These are phyloP conservation scores for Rhododendron molle DNA, from an alignment of 148 eudicot species.

Conservation along the genomic window DNA sequence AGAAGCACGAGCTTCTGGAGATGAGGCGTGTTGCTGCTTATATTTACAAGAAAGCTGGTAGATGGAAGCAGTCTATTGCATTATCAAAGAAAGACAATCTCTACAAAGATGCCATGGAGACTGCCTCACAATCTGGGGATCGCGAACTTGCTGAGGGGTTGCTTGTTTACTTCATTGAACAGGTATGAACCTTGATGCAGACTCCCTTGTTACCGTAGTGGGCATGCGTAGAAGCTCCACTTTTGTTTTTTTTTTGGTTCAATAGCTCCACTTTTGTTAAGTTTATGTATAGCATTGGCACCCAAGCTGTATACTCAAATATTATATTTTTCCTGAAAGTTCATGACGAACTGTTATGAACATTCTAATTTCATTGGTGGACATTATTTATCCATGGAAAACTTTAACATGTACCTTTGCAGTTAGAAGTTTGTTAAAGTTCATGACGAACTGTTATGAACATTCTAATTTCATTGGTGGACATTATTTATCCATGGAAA, in stretches of 20 bases:
- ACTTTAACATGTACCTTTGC: not conserved
- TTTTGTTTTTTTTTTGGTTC: not conserved
- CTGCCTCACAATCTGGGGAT: slow-evolving; percentile 97
- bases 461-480: not conserved
- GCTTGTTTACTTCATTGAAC: slow-evolving; percentile 89
- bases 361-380: not conserved
- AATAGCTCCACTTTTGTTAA: not conserved
- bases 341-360: not conserved
- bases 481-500: not conserved
- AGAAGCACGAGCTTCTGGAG: slow-evolving; percentile 94
- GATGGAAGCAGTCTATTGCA: slow-evolving; percentile 97
- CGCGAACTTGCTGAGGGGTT: slow-evolving; percentile 97
- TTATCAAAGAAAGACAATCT: slow-evolving; percentile 88
- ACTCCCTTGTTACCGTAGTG: not conserved
- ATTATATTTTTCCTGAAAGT: not conserved
- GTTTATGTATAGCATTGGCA: not conserved
- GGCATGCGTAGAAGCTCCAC: not conserved
- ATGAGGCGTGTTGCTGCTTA: slow-evolving; percentile 98
- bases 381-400: not conserved
- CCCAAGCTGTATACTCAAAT: not conserved
- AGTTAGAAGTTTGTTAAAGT: no score
- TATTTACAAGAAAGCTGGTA: slow-evolving; percentile 92
- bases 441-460: not conserved
- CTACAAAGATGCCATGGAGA: slow-evolving; percentile 98
- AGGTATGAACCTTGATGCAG: slow-evolving; percentile 33